Evolutionary conservation across 768 basidiomycete species (phyloP), one percentile per base, ranked within the genome.

Genomic region (Leucosporidium scottii): DNA sequence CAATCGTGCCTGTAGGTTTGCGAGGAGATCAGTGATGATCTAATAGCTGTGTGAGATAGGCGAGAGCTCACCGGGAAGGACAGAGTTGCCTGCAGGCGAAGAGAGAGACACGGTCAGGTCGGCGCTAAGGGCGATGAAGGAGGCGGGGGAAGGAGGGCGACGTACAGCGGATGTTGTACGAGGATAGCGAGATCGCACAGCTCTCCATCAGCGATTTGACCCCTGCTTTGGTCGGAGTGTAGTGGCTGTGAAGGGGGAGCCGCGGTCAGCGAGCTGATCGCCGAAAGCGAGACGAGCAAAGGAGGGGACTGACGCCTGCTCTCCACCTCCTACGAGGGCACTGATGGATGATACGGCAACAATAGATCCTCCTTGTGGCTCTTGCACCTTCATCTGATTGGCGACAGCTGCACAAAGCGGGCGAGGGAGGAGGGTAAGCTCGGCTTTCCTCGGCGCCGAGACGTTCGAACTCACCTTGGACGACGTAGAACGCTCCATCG

Each of bases 331-430:
- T 57, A 89, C 87, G 23, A 89, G 81, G 0, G 87, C 89, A 31
- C 86, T 88, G 66, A 89, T 89, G n/a, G 85, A 87, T 17, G 87
- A 87, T 31, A 89, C 84, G 27, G 84, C 87, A 49, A 90, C 85
- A 74, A 90, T 88, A 5, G 85, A 83, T 6, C 88, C 88, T 5
- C 88, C 87, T 75, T 85, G 85, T 3, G 87, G 87, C 10, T 76
- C 79, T 73, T 89, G 88, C 21, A 72, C 78, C 69, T 84, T 84
- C 88, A 90, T 90, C 75, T 87, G 86, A 68, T 85, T 86, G 13
- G 87, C 87, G 3, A 86, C 84, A 21, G 86, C 58, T 39, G 25
- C 25, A n/a, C 7, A 13, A n/a, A 56, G 53, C 5, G 13, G 13
- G 53, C 2, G 13, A 54, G 20, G n/a, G 20, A 50, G 17, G 49